These are phyloP conservation scores for Ceratonia siliqua DNA, from an alignment of 306 rosid genomes.

Conservation along the genomic window DNA sequence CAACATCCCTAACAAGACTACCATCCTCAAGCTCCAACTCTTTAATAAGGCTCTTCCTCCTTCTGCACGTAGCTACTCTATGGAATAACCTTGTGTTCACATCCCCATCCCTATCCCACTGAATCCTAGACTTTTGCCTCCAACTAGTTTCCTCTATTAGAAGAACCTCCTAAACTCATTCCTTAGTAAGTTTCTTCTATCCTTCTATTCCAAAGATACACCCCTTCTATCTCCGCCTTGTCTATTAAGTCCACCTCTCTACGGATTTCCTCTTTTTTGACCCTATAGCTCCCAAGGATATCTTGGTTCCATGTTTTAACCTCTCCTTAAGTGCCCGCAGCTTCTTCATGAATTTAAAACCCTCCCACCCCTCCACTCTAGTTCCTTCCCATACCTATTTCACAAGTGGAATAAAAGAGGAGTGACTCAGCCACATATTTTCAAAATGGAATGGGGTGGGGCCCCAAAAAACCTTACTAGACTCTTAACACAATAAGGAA, in stretches of 20 bases:
- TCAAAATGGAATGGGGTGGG: neutral
- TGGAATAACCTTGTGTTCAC: neutral
- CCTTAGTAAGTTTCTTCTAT: neutral
- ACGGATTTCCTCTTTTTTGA: no score
- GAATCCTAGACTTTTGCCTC: neutral
- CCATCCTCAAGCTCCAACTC: neutral
- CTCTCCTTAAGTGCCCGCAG: no score
- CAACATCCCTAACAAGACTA: neutral
- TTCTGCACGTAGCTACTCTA: neutral
- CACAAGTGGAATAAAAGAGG: neutral
- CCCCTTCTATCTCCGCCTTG: neutral
- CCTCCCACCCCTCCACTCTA: no score
- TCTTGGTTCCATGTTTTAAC: no score
- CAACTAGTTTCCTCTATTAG: neutral
- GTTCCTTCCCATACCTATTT: neutral
- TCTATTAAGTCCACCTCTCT: neutral
- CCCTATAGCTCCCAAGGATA: no score
- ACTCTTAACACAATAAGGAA: constrained; percentile 7
- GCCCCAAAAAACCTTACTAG: neutral
- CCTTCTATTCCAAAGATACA: neutral
- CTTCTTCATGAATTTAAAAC: no score
- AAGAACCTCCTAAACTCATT: neutral
- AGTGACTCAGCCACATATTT: neutral
- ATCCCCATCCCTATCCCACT: neutral
- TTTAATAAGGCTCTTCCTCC: neutral